A percentile compares a stretch with the other conserved stretches of the same genome.
Evolutionary conservation across 371 early-diverging fungal species (phyloP).

Genomic region (Mucor saturninus): DNA sequence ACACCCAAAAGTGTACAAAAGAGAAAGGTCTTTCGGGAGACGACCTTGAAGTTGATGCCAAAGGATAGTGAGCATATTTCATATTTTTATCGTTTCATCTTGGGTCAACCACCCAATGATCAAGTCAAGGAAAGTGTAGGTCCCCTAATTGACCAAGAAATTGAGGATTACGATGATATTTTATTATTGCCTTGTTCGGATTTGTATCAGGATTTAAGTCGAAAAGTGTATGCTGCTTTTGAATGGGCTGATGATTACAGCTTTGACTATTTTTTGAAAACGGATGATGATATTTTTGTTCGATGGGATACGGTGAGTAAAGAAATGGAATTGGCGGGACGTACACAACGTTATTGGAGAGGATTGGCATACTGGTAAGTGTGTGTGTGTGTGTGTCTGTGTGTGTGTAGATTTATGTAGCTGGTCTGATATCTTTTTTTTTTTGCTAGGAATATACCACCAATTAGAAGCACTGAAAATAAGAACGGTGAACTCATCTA

Average conservation of each 20-base stretch:
- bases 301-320: conserved; percentile 64
- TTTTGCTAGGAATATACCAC: conserved; percentile 45
- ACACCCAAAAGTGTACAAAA: conserved; percentile 57
- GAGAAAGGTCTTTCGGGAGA: conserved; percentile 59
- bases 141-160: conserved; percentile 49
- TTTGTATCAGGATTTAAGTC: conserved; percentile 53
- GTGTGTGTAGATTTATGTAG: no score
- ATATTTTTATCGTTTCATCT: conserved; percentile 56
- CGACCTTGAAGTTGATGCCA: conserved; percentile 60
- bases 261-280: conserved; percentile 68
- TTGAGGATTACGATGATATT: conserved; percentile 46
- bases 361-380: conserved; percentile 65
- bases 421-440: no score
- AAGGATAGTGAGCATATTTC: conserved; percentile 47
- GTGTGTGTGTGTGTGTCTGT: neutral
- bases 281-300: conserved; percentile 71
- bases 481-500: conserved; percentile 53
- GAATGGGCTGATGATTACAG: conserved; percentile 60
- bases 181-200: conserved; percentile 55
- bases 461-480: conserved; percentile 46
- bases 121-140: conserved; percentile 34
- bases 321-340: conserved; percentile 58
- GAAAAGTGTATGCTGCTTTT: conserved; percentile 58
- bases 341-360: conserved; percentile 62
- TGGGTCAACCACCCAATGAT: conserved; percentile 55